Evolutionary conservation across 2,329 filamentous ascomycete species (phyloP), one percentile per base, ranked within the genome.

Genomic region (Botrytis hyacinthi): DNA sequence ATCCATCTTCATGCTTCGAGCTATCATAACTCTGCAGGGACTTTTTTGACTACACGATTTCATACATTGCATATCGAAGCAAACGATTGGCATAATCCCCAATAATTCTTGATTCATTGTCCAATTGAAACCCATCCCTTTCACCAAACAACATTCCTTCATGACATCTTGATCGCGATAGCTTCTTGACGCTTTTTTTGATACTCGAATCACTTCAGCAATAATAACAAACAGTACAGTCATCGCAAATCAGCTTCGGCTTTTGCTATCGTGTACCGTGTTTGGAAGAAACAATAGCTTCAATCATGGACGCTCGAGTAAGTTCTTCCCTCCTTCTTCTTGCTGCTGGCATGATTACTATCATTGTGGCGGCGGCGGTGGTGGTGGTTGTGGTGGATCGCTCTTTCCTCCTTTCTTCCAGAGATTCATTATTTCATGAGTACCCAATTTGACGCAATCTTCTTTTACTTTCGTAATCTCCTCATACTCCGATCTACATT

Each of bases 261-360:
- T 66, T 59, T 54, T 42, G 60, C 70, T 71, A 51, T 68, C 54
- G 65, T 42, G 37, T 18, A n/a, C n/a, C 10, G 29, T 9, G 16
- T 57, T 29, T 14, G 8, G 29, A 57, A 48, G 35, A 57, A 57
- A 68, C 65, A 57, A 57, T 68, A 68, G 65, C 59, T 72, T 46
- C 62, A 48, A 61, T 74, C 72, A 84, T 84, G 83, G 83, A 84
- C 78, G 82, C 82, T 62, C 83, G 82, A 79, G 83, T 84, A 80
- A 80, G 81, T 79, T 65, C 70, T 40, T 71, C 7, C 32, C 46
- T 68, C 44, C 62, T 73, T 73, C 48, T 12, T 68, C 29, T 37
- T 20, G 14, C 37, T n/a, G 16, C 26, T 57, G 16, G 40, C n/a
- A 2, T 18, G n/a, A 5, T 48, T 37, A 16, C 12, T 7, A 54